Base-by-base conservation (phyloP, 2,329 filamentous ascomycete genomes). In the Periconia sp. region DNA sequence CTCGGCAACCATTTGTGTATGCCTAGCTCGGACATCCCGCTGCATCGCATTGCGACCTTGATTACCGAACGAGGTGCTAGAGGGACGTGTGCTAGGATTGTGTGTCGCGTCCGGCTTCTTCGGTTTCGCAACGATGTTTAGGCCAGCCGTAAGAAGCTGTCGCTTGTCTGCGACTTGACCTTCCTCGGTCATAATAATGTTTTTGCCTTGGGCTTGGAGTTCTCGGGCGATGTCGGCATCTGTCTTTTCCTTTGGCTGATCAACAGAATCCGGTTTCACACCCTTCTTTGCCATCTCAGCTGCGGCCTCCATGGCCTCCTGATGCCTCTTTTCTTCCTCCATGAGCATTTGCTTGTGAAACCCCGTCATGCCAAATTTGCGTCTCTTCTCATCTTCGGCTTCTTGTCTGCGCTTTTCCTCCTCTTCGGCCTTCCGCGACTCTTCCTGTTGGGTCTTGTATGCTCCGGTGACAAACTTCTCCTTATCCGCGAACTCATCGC, bases 401-500 rank as follows among this genome's bases (percentile, higher is more conserved):
- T 86, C 87, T 57, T 89, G 85, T 43, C 78, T 75, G 45, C 68
- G 72, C 62, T 77, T 80, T 71, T 94, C 88, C 62, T 89, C 87
- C 52, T 84, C 86, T 61, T 92, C 87, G 7, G 88, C 62, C 40
- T 78, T 74, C 54, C 78, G 75, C 52, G 89, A 85, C 68, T 92
- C 89, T 64, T 87, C 87, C 61, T 92, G 88, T 63, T 92, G 88
- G 61, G 80, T 79, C 73, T 88, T 89, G 67, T 94, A 95, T 24
- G 88, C 88, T 44, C 84, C 86, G 0, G 89, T 94, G 23, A 94
- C 89, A 56, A 94, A 94, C 69, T 86, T 89, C 65, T 94, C 89
- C 73, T 92, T 94, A 58, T 86, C 89, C 0, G 81, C 86, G 59
- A 84, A 94, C 61, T 87, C 86, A 23, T 92, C 89, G 13, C 89